These are phyloP conservation scores for Jaminaea rosea DNA, from an alignment of 1,284 basidiomycete genomes.

Conservation along the genomic window DNA sequence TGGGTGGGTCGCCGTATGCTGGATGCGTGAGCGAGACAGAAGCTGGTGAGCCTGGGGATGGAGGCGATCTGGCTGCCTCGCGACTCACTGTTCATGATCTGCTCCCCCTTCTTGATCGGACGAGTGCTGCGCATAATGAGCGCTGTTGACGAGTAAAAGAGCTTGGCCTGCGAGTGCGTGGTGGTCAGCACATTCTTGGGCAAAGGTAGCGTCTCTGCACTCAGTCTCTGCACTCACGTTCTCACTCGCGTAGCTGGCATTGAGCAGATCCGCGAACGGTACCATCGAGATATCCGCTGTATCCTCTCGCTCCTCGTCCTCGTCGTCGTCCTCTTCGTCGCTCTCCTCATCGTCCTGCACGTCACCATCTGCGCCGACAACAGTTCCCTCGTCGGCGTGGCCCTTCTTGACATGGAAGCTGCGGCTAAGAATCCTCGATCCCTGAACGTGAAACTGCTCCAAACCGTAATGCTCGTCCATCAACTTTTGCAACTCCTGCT, in stretches of 20 bases:
- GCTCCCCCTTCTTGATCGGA: constrained; percentile 66
- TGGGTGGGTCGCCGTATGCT: constrained; percentile 77
- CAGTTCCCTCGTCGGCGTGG: constrained; percentile 46
- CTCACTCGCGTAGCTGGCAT: constrained; percentile 62
- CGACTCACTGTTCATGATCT: constrained; percentile 91
- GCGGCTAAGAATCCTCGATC: constrained; percentile 82
- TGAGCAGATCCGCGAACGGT: constrained; percentile 81
- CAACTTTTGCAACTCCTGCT: constrained; percentile 28
- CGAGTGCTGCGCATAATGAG: constrained; percentile 76
- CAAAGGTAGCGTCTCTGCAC: neutral
- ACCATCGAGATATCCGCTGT: constrained; percentile 78
- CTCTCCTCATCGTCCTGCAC: constrained; percentile 26
- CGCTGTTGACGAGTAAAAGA: constrained; percentile 66
- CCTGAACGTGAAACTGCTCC: constrained; percentile 76
- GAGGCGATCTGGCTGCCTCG: too few species aligned
- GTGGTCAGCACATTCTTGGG: neutral
- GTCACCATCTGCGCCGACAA: constrained; percentile 47
- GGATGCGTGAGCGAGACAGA: neutral
- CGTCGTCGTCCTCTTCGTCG: constrained; percentile 15
- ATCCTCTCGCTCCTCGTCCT: constrained; percentile 22
- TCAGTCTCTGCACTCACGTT: constrained; percentile 56
- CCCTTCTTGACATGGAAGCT: constrained; percentile 63
- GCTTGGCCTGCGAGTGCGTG: constrained; percentile 58
- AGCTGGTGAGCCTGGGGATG: neutral
- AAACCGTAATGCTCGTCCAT: constrained; percentile 59